Evolutionary conservation across 345 rosid species (phyloP), one percentile per base, ranked within the genome.

Genomic region (Balakata baccata): DNA sequence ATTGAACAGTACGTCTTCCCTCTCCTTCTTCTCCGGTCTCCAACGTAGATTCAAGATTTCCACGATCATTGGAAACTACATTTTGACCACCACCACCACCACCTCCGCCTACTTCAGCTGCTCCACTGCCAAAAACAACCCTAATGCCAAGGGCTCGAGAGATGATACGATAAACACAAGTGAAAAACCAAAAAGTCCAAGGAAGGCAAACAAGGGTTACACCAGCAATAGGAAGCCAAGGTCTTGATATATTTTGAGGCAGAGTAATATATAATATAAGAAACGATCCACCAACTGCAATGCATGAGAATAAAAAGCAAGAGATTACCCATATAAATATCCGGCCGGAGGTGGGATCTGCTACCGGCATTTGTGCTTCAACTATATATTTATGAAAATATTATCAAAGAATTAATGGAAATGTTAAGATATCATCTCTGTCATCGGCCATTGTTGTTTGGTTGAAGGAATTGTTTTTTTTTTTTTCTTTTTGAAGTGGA

Each of bases 141-240:
- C 97, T 80, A 63, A 94, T 82, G 0, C 97, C 96, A n/a, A 75
- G 82, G 11, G 73, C 56, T 13, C 96, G 84, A 7, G 97, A 94
- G 25, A 86, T 0, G 56, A 92, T 47, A 0, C 94, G 90, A 64
- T 91, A 94, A 4, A 82, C 23, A 65, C 87, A 87, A 0, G 91
- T 88, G 43, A 88, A 17, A 37, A 80, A 2, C 98, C 98, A 90
- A 71, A 94, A 94, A 16, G 85, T 23, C 98, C 98, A 92, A 14
- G 97, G 98, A 16, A 92, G 80, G 82, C 92, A 87, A 53, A 89
- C 91, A 3, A 90, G 86, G 77, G 80, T 6, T 39, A 89, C 81
- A 54, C 98, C 98, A 11, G 80, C 78, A 57, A 80, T 68, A 47
- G 92, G 85, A 20, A 89, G 84, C 92, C 91, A 89, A 16, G 78